These are phyloP conservation scores for Ceratobasidium sp. DNA, from an alignment of 1,284 basidiomycete genomes.

Conservation along the genomic window DNA sequence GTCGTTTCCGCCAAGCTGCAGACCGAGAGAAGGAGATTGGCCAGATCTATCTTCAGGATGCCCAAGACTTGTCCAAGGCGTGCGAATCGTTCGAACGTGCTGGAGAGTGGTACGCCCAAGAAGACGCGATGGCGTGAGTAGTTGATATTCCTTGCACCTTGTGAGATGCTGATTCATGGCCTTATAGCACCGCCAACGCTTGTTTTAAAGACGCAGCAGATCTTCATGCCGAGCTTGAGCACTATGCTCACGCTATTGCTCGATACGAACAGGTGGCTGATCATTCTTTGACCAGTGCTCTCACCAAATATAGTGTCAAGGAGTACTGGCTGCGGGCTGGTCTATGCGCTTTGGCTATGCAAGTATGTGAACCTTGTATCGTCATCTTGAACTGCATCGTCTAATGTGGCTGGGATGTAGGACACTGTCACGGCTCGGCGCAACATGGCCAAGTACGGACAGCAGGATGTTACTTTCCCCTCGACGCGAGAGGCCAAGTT, in stretches of 20 bases:
- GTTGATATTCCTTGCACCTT: conserved; percentile 4
- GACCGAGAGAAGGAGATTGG: conserved; percentile 98
- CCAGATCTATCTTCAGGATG: conserved; percentile 83
- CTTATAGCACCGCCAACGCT: conserved; percentile 84
- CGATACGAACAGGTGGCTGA: conserved; percentile 91
- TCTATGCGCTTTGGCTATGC: conserved; percentile 89
- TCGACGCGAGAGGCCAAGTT: conserved; percentile 92
- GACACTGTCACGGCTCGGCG: conserved; percentile 85
- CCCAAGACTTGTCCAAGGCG: conserved; percentile 72
- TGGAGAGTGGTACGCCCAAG: conserved; percentile 97
- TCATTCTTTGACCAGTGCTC: conserved; percentile 77
- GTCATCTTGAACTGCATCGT: too few species aligned
- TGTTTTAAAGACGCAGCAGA: conserved; percentile 98
- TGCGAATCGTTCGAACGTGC: conserved; percentile 92
- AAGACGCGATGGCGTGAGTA: conserved; percentile 92
- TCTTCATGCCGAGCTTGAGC: conserved; percentile 86
- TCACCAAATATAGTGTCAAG: conserved; percentile 99
- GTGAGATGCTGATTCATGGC: conserved; percentile 4
- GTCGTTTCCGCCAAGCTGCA: conserved; percentile 95
- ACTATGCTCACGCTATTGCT: conserved; percentile 85
- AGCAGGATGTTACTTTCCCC: conserved; percentile 79
- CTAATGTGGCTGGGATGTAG: conserved; percentile 55
- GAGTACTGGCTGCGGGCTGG: conserved; percentile 93
- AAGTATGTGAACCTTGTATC: conserved; percentile 59
- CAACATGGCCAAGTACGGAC: conserved; percentile 75